These are phyloP conservation scores for Agarophyton chilense DNA, from an alignment of 23 red algal genomes.

Conservation along the genomic window DNA sequence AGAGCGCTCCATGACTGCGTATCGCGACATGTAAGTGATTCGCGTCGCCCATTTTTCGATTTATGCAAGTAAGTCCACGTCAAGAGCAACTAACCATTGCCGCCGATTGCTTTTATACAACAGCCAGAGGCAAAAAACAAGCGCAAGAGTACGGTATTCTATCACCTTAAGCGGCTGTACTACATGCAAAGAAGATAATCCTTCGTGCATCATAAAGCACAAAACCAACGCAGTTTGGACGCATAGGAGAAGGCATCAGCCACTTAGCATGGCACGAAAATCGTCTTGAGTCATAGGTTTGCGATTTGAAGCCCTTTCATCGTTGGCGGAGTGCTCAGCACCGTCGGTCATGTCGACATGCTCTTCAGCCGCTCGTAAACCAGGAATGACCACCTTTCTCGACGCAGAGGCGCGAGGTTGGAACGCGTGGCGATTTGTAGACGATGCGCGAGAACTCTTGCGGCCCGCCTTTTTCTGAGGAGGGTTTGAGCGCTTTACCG, in stretches of 20 bases:
- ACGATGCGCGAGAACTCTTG: neutral
- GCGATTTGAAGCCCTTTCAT: neutral
- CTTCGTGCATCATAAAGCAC: neutral
- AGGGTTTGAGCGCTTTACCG: slow-evolving; percentile 69
- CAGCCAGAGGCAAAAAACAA: slow-evolving; percentile 39
- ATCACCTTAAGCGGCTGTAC: slow-evolving; percentile 88
- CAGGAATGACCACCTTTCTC: neutral
- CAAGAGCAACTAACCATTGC: neutral
- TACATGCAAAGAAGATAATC: slow-evolving; percentile 81
- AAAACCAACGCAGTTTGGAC: neutral
- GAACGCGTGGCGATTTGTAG: neutral
- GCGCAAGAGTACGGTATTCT: slow-evolving; percentile 83
- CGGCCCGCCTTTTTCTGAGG: slow-evolving; percentile 20
- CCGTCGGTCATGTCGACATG: slow-evolving; percentile 3
- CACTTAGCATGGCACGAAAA: slow-evolving; percentile 55
- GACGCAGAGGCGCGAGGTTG: neutral
- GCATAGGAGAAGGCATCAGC: neutral
- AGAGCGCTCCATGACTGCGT: slow-evolving; percentile 66
- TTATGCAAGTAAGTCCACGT: too few relatives aligned
- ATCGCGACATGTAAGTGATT: slow-evolving; percentile 22
- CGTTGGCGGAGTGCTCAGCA: neutral
- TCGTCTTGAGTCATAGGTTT: slow-evolving; percentile 59
- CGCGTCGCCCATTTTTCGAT: neutral
- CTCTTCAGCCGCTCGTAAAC: neutral
- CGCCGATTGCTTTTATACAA: neutral